phyloP scores from a whole-genome alignment of 2,329 filamentous ascomycete species.

The Penicillium polonicum region DNA sequence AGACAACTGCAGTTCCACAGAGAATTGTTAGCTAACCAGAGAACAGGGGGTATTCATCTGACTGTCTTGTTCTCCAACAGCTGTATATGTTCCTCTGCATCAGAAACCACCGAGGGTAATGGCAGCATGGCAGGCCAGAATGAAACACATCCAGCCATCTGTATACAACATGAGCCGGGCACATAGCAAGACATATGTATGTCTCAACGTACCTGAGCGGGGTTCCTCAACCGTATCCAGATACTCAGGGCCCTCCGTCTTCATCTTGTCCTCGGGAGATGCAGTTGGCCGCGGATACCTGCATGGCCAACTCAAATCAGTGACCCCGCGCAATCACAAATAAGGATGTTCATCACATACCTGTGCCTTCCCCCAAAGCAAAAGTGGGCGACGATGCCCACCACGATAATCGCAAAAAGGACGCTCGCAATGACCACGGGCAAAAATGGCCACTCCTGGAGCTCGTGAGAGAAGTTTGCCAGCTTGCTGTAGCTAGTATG shows the following conservation, averaged over 20 bases:
- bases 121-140: slow-evolving; percentile 6
- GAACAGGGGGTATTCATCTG: not conserved
- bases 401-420: not conserved
- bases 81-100: not conserved
- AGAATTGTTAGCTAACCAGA: not conserved
- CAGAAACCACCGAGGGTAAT: slow-evolving; percentile 4
- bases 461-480: not conserved
- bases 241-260: not conserved
- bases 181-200: not conserved
- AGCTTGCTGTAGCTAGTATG: not conserved
- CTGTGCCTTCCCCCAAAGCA: not conserved
- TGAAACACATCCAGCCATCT: slow-evolving; percentile 4
- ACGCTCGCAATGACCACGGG: not conserved
- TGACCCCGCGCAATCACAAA: not conserved
- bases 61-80: not conserved
- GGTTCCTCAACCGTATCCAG: not conserved
- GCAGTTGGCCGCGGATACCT: not conserved
- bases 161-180: not conserved
- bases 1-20: not conserved
- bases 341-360: not conserved
- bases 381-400: not conserved
- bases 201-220: not conserved
- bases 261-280: not conserved
- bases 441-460: not conserved
- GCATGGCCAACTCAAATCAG: not conserved